Conservation (phyloP, 352 stramenopile genomes). For the Phytophthora kernoviae region DNA sequence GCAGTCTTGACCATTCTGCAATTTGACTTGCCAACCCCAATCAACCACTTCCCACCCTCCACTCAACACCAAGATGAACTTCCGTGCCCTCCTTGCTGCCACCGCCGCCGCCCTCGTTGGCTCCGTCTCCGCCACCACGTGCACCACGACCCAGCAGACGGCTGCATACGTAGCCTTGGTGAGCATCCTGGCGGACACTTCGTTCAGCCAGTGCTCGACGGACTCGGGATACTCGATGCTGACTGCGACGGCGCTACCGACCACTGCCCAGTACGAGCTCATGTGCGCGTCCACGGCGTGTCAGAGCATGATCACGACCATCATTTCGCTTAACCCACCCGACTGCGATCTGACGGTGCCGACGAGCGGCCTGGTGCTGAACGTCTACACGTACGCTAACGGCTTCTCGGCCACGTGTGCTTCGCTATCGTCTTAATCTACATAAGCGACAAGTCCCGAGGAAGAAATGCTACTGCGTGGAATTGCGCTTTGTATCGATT, state of each 20-base stretch:
- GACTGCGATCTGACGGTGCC: conserved; percentile 30
- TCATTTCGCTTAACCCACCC: conserved; percentile 22
- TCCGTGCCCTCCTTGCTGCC: conserved; percentile 11
- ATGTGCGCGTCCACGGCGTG: conserved; percentile 33
- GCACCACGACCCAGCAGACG: conserved; percentile 17
- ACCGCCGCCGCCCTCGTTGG: conserved; percentile 13
- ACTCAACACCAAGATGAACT: conserved; percentile 19
- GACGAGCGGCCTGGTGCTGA: conserved; percentile 24
- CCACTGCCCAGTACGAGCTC: conserved; percentile 21
- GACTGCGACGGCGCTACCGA: conserved; percentile 25
- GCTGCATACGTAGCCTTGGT: conserved; percentile 20
- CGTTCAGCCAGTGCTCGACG: conserved; percentile 14
- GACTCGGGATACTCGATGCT: conserved; percentile 35
- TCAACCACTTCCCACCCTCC: neutral
- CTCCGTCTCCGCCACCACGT: conserved; percentile 7
- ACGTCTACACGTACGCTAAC: conserved; percentile 30
- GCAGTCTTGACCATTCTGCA: conserved; percentile 11
- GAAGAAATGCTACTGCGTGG: neutral
- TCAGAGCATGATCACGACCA: conserved; percentile 17
- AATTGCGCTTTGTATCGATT: neutral
- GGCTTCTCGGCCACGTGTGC: conserved; percentile 18
- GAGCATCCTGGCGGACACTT: conserved; percentile 14
- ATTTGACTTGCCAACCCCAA: conserved; percentile 10
- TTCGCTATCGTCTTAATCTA: conserved; percentile 5
- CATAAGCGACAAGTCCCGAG: conserved; percentile 1